Evolutionary conservation across 306 rosid species (phyloP).

Genomic region (Fragaria ananassa): DNA sequence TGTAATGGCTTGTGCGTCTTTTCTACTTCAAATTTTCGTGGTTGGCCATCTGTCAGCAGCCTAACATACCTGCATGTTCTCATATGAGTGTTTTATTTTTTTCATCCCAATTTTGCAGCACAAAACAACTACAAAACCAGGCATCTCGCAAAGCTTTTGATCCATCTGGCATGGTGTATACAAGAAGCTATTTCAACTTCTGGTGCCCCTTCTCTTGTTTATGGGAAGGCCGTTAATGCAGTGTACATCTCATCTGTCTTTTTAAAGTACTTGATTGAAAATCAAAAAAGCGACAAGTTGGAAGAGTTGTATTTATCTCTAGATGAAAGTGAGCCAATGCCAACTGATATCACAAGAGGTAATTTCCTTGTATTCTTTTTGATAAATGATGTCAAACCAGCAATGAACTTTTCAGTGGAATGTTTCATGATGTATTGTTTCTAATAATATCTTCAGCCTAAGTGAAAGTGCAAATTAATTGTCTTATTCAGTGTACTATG

Average conservation of each 20-base stretch:
- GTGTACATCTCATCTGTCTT: constrained; percentile 75
- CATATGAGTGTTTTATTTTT: background rate
- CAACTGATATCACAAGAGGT: constrained; percentile 63
- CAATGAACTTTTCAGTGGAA: background rate
- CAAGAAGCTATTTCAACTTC: constrained; percentile 69
- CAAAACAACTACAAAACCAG: constrained; percentile 71
- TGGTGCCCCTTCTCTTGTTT: constrained; percentile 52
- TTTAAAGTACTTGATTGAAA: constrained; percentile 82
- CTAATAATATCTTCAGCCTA: no score
- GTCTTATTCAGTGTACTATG: background rate
- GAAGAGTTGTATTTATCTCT: constrained; percentile 59
- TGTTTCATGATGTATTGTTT: background rate
- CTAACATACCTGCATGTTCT: background rate
- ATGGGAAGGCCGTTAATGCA: constrained; percentile 82
- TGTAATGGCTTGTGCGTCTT: background rate
- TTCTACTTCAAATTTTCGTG: background rate
- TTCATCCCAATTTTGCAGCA: constrained; percentile 46
- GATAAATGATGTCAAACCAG: background rate
- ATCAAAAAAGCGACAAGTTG: constrained; percentile 41
- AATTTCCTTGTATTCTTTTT: constrained; percentile 7
- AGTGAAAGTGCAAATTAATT: background rate
- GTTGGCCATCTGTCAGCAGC: background rate
- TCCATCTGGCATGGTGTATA: constrained; percentile 77
- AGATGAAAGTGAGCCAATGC: constrained; percentile 51
- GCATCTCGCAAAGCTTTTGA: constrained; percentile 90